These are phyloP conservation scores for Didymella pinodella DNA, from an alignment of 2,329 filamentous ascomycete species.

Conservation along the genomic window DNA sequence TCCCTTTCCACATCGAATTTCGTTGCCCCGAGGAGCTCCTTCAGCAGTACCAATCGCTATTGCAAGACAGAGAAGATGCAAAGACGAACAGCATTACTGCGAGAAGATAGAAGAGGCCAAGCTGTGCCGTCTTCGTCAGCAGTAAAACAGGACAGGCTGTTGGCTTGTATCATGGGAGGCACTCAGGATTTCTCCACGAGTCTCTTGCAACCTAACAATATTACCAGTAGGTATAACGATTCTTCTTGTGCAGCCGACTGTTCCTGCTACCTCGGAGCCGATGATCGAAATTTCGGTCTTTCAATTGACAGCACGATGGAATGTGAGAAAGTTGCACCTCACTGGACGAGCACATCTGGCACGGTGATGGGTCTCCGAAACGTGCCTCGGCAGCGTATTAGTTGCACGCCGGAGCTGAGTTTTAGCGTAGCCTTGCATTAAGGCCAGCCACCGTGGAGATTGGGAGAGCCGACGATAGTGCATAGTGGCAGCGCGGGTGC, in stretches of 20 bases:
- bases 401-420: not conserved
- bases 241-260: not conserved
- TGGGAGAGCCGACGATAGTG: constrained; percentile 3
- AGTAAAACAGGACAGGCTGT: too few relatives aligned
- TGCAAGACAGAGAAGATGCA: constrained; percentile 11
- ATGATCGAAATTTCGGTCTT: not conserved
- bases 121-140: not conserved
- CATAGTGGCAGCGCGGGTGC: constrained; percentile 3
- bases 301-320: not conserved
- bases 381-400: constrained; percentile 16
- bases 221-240: not conserved
- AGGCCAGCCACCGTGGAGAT: constrained; percentile 9
- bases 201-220: not conserved
- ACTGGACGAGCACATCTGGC: not conserved
- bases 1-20: constrained; percentile 43
- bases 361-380: constrained; percentile 1
- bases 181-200: not conserved
- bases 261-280: not conserved
- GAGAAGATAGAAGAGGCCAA: not conserved
- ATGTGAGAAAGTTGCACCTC: not conserved
- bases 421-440: constrained; percentile 15
- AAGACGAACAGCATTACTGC: not conserved
- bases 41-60: constrained; percentile 22
- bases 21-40: constrained; percentile 38
- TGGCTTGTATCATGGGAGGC: not conserved